These are phyloP conservation scores for Diaporthe sp. DNA, from an alignment of 2,329 filamentous ascomycete genomes.

Conservation along the genomic window DNA sequence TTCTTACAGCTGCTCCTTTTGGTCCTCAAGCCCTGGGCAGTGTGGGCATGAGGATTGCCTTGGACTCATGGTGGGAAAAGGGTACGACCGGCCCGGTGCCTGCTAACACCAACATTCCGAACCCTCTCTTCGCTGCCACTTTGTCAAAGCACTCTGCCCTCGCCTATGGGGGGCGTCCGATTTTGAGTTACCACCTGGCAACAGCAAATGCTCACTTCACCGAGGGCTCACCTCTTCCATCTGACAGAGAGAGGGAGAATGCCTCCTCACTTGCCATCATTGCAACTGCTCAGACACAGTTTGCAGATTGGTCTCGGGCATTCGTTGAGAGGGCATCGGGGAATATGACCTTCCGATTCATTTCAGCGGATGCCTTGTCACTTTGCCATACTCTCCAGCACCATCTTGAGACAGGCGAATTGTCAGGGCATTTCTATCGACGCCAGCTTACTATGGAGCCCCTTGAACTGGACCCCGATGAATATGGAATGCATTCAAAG, in stretches of 20 bases:
- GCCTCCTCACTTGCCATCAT: constrained; percentile 36
- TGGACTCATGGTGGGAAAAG: constrained; percentile 33
- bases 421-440: constrained; percentile 58
- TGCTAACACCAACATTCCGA: constrained; percentile 48
- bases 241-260: constrained; percentile 34
- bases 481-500: constrained; percentile 54
- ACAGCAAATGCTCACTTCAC: constrained; percentile 57
- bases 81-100: constrained; percentile 9
- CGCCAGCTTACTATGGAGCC: constrained; percentile 55
- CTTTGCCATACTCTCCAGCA: constrained; percentile 67
- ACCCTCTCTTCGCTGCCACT: constrained; percentile 61
- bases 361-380: constrained; percentile 62
- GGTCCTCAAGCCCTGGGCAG: constrained; percentile 4
- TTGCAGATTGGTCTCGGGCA: constrained; percentile 60
- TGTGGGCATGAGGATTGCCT: not conserved
- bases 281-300: constrained; percentile 59
- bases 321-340: constrained; percentile 51
- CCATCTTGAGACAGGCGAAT: constrained; percentile 47
- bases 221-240: constrained; percentile 56
- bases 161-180: constrained; percentile 65
- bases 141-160: constrained; percentile 55
- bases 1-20: constrained; percentile 20
- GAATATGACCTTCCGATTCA: constrained; percentile 59
- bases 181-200: constrained; percentile 71
- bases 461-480: constrained; percentile 57